Conservation (phyloP, 2,329 filamentous ascomycete species). For the Trichoderma sp. region DNA sequence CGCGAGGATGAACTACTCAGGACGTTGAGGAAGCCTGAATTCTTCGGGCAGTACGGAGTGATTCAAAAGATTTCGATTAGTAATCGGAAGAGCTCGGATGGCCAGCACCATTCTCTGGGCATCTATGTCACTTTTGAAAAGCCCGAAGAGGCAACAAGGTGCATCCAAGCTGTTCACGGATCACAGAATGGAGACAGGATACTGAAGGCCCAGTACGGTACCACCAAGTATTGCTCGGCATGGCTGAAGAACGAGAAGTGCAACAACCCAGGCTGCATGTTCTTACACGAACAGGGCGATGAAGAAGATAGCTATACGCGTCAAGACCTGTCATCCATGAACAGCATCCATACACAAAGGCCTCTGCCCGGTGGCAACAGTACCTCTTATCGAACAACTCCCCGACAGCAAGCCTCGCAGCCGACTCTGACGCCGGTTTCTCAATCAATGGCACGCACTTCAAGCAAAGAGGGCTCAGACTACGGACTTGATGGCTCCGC, state of each 20-base stretch:
- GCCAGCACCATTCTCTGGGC: slow-evolving; percentile 83
- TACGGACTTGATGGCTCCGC: slow-evolving; percentile 79
- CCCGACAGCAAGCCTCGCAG: slow-evolving; percentile 52
- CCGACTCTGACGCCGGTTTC: slow-evolving; percentile 48
- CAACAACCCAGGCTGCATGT: slow-evolving; percentile 96
- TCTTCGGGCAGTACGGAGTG: slow-evolving; percentile 97
- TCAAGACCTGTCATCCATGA: slow-evolving; percentile 92
- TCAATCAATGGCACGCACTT: slow-evolving; percentile 71
- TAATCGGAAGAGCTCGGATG: slow-evolving; percentile 79
- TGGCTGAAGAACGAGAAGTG: slow-evolving; percentile 94
- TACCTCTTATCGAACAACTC: slow-evolving; percentile 56
- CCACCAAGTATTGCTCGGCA: slow-evolving; percentile 97
- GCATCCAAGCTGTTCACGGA: slow-evolving; percentile 90
- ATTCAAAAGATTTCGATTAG: slow-evolving; percentile 99
- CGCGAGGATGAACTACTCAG: slow-evolving; percentile 90
- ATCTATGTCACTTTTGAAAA: slow-evolving; percentile 98
- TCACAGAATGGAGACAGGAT: slow-evolving; percentile 87
- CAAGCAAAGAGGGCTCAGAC: slow-evolving; percentile 76
- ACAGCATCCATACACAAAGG: slow-evolving; percentile 80
- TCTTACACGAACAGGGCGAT: slow-evolving; percentile 96
- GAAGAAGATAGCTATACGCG: slow-evolving; percentile 96
- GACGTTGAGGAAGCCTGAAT: slow-evolving; percentile 85
- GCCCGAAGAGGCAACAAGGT: slow-evolving; percentile 85
- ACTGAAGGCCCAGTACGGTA: slow-evolving; percentile 78
- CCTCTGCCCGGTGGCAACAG: slow-evolving; percentile 57